Evolutionary conservation across 495 filamentous ascomycete genomes (phyloP).

Genomic region (Neurospora sp.): DNA sequence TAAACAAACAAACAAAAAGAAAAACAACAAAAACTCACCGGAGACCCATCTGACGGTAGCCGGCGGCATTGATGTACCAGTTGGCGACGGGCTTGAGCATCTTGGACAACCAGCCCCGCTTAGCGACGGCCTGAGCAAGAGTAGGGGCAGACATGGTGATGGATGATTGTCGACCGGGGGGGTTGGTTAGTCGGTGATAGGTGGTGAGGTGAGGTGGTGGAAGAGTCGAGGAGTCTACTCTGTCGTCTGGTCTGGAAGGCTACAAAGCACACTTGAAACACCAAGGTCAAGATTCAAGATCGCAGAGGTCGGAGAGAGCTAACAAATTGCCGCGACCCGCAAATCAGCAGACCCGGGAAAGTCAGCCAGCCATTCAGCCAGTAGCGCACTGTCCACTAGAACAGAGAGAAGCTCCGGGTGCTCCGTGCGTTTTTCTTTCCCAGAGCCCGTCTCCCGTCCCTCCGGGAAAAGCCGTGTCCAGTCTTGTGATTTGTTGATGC

Average conservation of each 20-base stretch:
- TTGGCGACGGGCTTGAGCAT: slow-evolving; percentile 68
- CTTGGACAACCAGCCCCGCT: slow-evolving; percentile 74
- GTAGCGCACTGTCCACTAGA: neutral
- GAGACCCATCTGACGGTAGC: slow-evolving; percentile 88
- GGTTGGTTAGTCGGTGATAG: slow-evolving; percentile 6
- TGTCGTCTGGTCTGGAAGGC: neutral
- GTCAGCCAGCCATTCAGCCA: slow-evolving; percentile 1
- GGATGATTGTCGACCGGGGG: slow-evolving; percentile 7
- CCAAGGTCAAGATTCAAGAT: neutral
- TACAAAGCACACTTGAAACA: neutral
- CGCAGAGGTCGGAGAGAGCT: neutral
- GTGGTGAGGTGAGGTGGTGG: slow-evolving; percentile 1
- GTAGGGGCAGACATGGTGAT: slow-evolving; percentile 62
- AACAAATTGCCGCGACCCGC: neutral
- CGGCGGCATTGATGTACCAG: slow-evolving; percentile 77
- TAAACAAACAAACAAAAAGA: neutral
- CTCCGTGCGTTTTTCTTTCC: neutral
- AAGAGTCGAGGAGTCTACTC: neutral
- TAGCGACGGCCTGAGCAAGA: slow-evolving; percentile 59
- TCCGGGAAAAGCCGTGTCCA: neutral
- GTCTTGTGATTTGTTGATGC: neutral
- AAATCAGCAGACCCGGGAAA: neutral
- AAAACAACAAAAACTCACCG: slow-evolving; percentile 45
- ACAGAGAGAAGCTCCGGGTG: slow-evolving; percentile 1
- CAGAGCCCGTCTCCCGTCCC: neutral